A percentile compares a stretch with the other conserved stretches of the same genome.
phyloP scores from a whole-genome alignment of 257 asterid genomes.

The Avicennia marina region DNA sequence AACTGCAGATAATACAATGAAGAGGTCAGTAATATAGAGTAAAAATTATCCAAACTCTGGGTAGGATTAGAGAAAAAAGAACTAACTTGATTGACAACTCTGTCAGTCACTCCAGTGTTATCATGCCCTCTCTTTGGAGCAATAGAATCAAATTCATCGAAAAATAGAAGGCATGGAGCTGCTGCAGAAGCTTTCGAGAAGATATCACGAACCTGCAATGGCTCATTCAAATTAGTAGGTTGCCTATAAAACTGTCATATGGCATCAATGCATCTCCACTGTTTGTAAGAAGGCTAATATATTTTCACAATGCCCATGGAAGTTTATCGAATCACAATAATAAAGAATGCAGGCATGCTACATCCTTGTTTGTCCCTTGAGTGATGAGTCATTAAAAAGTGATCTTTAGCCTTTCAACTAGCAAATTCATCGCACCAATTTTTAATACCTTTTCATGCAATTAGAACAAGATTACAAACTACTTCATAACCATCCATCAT shows the following conservation, averaged over 20 bases:
- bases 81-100: conserved; percentile 91
- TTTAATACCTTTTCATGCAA: not conserved
- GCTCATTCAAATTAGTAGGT: conserved; percentile 19
- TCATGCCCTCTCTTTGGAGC: conserved; percentile 98
- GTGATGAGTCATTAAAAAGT: not conserved
- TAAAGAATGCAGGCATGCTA: not conserved
- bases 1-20: conserved; percentile 42
- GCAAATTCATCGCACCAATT: not conserved
- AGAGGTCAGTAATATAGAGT: conserved; percentile 18
- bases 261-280: too few relatives aligned
- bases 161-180: conserved; percentile 90
- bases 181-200: conserved; percentile 96
- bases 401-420: not conserved
- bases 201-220: conserved; percentile 77
- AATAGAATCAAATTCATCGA: conserved; percentile 95
- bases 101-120: conserved; percentile 95
- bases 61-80: conserved; percentile 4
- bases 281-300: conserved; percentile 1
- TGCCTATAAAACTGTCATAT: conserved; percentile 9
- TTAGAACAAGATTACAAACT: not conserved
- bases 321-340: not conserved
- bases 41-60: not conserved
- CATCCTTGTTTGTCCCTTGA: not conserved
- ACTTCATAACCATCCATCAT: not conserved
- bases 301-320: not conserved